Conservation (phyloP, 1,284 basidiomycete species). For the Moesziomyces sp. region DNA sequence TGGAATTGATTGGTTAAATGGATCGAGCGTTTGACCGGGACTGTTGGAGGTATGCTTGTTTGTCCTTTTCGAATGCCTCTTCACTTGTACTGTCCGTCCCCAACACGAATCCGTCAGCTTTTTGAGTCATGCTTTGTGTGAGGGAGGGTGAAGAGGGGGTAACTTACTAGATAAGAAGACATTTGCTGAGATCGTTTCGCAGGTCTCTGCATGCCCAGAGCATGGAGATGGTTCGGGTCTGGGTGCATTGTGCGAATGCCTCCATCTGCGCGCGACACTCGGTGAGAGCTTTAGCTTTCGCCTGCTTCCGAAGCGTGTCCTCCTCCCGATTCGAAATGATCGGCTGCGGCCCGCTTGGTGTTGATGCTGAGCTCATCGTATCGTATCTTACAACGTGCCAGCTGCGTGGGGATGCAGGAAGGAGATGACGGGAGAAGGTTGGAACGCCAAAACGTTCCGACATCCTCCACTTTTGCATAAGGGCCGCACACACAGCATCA, state of each 20-base stretch:
- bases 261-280: conserved; percentile 41
- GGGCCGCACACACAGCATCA: too few species aligned
- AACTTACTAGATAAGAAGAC: conserved; percentile 42
- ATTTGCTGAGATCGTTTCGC: conserved; percentile 20
- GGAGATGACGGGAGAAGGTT: too few species aligned
- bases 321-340: conserved; percentile 45
- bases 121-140: not conserved
- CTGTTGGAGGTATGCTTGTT: conserved; percentile 21
- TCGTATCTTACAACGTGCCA: too few species aligned
- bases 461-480: too few species aligned
- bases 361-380: too few species aligned
- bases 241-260: conserved; percentile 37
- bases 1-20: too few species aligned
- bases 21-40: not conserved
- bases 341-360: conserved; percentile 3
- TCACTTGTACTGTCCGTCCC: conserved; percentile 32
- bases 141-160: not conserved
- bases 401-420: too few species aligned
- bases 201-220: conserved; percentile 34
- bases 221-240: conserved; percentile 38
- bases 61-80: conserved; percentile 34
- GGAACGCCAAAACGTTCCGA: too few species aligned
- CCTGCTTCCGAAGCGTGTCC: conserved; percentile 38
- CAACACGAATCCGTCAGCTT: conserved; percentile 3
- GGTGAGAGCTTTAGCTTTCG: conserved; percentile 34